These are phyloP conservation scores for Aspergillus carlsbadensis DNA, from an alignment of 495 filamentous ascomycete genomes.

Conservation along the genomic window DNA sequence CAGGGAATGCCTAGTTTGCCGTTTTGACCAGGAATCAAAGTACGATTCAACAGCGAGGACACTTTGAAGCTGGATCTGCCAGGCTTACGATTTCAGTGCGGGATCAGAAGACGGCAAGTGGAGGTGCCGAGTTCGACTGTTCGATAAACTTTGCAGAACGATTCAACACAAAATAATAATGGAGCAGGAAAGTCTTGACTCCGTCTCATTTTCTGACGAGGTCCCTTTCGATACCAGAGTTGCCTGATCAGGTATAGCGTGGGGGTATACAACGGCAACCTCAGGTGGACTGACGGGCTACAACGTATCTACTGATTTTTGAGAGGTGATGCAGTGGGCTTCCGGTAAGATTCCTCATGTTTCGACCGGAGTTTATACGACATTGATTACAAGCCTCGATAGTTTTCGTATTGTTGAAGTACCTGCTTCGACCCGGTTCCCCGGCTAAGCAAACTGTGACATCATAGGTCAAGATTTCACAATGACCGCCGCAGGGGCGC, in stretches of 20 bases:
- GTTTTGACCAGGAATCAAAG: too few species aligned
- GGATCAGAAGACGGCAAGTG: not conserved
- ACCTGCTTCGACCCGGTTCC: not conserved
- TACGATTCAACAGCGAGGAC: too few species aligned
- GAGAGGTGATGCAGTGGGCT: not conserved
- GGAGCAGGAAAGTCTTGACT: not conserved
- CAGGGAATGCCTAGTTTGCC: too few species aligned
- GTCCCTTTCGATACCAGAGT: not conserved
- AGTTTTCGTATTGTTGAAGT: not conserved
- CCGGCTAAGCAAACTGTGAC: not conserved
- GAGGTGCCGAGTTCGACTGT: not conserved
- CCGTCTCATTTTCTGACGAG: not conserved
- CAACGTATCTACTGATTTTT: not conserved
- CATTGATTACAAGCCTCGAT: too few species aligned
- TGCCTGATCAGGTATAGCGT: slow-evolving; percentile 6
- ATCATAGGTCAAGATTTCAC: not conserved
- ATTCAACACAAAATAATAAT: too few species aligned
- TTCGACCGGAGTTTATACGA: too few species aligned
- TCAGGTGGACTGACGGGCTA: too few species aligned
- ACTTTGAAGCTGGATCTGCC: not conserved
- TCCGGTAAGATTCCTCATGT: not conserved
- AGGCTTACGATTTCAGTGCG: not conserved
- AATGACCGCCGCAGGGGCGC: not conserved
- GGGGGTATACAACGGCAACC: slow-evolving; percentile 7
- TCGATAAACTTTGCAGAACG: not conserved